Evolutionary conservation across 2,329 filamentous ascomycete species (phyloP).

Genomic region (Hypoxylon rubiginosum): DNA sequence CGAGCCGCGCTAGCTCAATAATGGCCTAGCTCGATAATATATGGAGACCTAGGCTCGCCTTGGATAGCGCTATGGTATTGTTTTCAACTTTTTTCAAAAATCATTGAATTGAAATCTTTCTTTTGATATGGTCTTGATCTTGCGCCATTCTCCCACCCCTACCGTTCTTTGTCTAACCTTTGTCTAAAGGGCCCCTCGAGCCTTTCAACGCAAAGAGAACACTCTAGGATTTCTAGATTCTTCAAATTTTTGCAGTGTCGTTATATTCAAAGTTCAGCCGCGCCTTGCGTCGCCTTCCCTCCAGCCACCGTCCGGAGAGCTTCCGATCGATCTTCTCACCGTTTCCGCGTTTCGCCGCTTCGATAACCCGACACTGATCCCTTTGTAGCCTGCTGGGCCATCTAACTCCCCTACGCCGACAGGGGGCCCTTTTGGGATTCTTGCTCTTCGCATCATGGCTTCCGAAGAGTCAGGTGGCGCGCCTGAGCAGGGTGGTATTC

Average conservation of each 20-base stretch:
- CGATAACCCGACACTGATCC: not conserved
- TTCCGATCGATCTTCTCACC: not conserved
- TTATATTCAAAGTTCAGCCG: not conserved
- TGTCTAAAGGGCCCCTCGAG: not conserved
- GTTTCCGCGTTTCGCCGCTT: not conserved
- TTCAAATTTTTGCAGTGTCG: too few species aligned
- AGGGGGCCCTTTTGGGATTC: not conserved
- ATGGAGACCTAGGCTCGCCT: conserved; percentile 23
- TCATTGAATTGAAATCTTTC: conserved; percentile 26
- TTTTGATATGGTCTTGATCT: not conserved
- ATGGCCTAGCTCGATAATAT: conserved; percentile 6
- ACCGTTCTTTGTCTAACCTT: not conserved
- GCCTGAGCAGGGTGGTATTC: conserved; percentile 41
- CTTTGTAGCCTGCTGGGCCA: not conserved
- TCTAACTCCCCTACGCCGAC: not conserved
- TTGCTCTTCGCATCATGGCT: conserved; percentile 43
- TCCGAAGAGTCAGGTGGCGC: conserved; percentile 45
- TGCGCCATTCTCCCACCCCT: not conserved
- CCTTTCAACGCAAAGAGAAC: not conserved
- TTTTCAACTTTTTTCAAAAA: conserved; percentile 2
- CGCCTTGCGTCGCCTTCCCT: not conserved
- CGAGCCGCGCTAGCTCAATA: conserved; percentile 33
- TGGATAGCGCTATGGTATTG: conserved; percentile 35
- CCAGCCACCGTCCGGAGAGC: not conserved
- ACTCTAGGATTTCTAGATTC: not conserved